These are phyloP conservation scores for Rhizophagus prolifer DNA, from an alignment of 192 early-diverging fungal species.

Conservation along the genomic window DNA sequence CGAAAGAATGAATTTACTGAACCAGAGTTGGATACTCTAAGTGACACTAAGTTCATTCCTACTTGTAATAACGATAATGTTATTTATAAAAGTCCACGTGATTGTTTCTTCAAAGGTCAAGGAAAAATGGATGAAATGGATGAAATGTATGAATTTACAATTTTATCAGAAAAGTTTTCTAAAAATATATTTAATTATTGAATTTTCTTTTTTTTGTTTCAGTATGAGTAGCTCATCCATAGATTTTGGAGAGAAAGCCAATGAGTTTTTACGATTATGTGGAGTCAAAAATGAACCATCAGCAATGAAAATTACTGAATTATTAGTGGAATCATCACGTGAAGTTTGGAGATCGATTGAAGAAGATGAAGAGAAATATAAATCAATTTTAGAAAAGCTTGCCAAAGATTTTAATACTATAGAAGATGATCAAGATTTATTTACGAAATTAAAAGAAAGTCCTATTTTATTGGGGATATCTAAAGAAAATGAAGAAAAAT, in stretches of 20 bases:
- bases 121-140: too few species aligned
- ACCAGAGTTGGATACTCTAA: too few species aligned
- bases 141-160: not conserved
- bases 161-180: not conserved
- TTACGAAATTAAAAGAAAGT: slow-evolving; percentile 55
- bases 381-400: slow-evolving; percentile 58
- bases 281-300: slow-evolving; percentile 83
- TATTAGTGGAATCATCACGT: slow-evolving; percentile 58
- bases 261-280: slow-evolving; percentile 77
- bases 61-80: too few species aligned
- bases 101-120: too few species aligned
- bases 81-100: too few species aligned
- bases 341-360: slow-evolving; percentile 57
- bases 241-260: slow-evolving; percentile 72
- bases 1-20: slow-evolving; percentile 23
- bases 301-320: slow-evolving; percentile 64
- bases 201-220: slow-evolving; percentile 38
- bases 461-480: slow-evolving; percentile 62
- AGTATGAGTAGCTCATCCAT: slow-evolving; percentile 46
- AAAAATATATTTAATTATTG: not conserved
- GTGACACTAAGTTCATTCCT: too few species aligned
- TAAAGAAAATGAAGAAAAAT: slow-evolving; percentile 41
- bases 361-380: slow-evolving; percentile 60
- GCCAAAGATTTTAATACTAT: slow-evolving; percentile 44
- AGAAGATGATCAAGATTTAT: slow-evolving; percentile 43